phyloP scores from a whole-genome alignment of 1,139 yeast genomes.

The Nakaseomyces bracarensis region DNA sequence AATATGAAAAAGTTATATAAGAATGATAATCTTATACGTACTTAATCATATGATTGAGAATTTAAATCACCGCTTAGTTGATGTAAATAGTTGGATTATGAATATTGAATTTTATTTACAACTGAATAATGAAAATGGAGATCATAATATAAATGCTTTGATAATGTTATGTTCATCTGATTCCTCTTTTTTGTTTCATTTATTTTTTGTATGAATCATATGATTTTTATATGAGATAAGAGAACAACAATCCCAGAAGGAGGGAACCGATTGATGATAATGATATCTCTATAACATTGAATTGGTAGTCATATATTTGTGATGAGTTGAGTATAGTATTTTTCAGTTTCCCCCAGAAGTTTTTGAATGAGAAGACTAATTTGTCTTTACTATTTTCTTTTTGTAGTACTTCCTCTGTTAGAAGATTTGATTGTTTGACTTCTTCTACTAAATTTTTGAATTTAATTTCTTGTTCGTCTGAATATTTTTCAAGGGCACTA shows the following conservation, averaged over 20 bases:
- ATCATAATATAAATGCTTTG: no score
- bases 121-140: no score
- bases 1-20: no score
- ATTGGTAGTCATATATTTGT: not conserved
- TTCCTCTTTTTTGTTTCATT: not conserved
- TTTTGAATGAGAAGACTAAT: not conserved
- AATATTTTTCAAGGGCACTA: slow-evolving; percentile 40
- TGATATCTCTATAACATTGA: slow-evolving; percentile 1
- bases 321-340: not conserved
- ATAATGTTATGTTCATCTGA: no score
- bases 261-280: not conserved
- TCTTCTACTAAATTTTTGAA: not conserved
- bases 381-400: not conserved
- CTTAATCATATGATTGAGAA: not conserved
- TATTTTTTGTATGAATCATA: not conserved
- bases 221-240: not conserved
- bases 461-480: slow-evolving; percentile 18
- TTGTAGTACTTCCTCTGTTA: not conserved
- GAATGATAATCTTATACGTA: not conserved
- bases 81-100: no score
- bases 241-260: not conserved
- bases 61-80: no score
- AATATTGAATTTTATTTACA: not conserved
- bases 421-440: not conserved
- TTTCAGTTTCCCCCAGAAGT: not conserved